Evolutionary conservation across 2,329 filamentous ascomycete species (phyloP), one percentile per base, ranked within the genome.

Genomic region (Fusarium sp.): DNA sequence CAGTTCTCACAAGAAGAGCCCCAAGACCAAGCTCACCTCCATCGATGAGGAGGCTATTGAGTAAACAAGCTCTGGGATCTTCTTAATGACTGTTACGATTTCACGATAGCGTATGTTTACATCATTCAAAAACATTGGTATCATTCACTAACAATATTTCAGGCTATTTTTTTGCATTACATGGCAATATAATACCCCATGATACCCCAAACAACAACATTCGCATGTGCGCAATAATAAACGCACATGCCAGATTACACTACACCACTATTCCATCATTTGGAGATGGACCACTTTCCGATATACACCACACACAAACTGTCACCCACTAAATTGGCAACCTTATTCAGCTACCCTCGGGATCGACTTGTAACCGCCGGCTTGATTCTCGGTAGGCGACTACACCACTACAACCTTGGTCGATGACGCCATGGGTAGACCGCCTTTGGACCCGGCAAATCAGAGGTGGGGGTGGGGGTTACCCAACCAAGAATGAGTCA

Each of bases 41-140:
- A 87, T 89, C 81, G 37, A 65, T 8, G 62, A 70, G 51, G 67
- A 70, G 67, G 81, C 85, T 52, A 74, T 81, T 71, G 87, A 89
- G 79, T 78, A 57, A 49, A 62, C 57, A 68, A 76, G 58, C 68
- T 67, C 44, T 38, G 42, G 56, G 53, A 52, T 63, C 53, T 65
- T 74, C 62, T 74, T 73, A 16, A 74, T 51, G 72, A 74, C 67
- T 73, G 68, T 72, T 65, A 74, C 67, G 72, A 73, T 60, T 66
- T 74, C 38, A 75, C 37, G 72, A 72, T 59, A 75, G 72, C 72
- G 71, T 74, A 62, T 58, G 71, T 56, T 60, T 30, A 34, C 28
- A 51, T 26, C 15, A 23, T 12, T 16, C 11, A 10, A 37, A 16
- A 23, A 8, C 15, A 40, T n/a, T 6, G 46, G 18, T 13, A 50